Base-by-base conservation (phyloP, 2,329 filamentous ascomycete genomes). In the Fusarium liriodendri region DNA sequence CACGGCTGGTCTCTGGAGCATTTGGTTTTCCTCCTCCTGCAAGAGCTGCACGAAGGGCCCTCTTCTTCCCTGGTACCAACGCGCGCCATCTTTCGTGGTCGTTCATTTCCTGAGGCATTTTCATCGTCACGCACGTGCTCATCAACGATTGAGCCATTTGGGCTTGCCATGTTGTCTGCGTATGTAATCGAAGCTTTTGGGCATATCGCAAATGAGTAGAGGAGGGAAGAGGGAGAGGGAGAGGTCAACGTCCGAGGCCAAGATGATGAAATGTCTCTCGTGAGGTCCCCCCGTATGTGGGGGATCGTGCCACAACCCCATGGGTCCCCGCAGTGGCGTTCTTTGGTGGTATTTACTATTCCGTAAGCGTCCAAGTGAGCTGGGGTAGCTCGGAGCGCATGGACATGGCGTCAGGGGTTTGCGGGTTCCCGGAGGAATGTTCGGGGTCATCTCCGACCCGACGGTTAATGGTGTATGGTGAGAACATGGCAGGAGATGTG, bases 1-100 rank as follows among this genome's bases (percentile, higher is more conserved):
- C 61, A 63, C 5, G 61, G 61, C 5, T 63, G 61, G 9, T 63
- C 61, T 29, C 61, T 63, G 29, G 61, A 63, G 25, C 61, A 63
- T 42, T 54, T 63, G 4, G 61, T 55, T 18, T 63, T 63, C 16
- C 42, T 54, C 22, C 35, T 63, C n/a, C 61, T 54, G 27, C 61
- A 63, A 6, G 61, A 63, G 11, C 45, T 54, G 22, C 61, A 63
- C 18, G 61, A 63, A 2, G 61, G 61, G 18, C 61, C 61, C 25
- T 52, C 47, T 29, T 52, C 47, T 52, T 52, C 47, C 47, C 47
- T 29, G 4, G 47, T 52, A n/a, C 47, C 13, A 5, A 52, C 16
- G 25, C 47, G 47, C 6, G 47, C 47, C 47, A 52, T 52, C 47
- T 52, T 52, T 0, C 47, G 47, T 13, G 47, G 47, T 27, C 47